A percentile compares a stretch with the other conserved stretches of the same genome.
phyloP scores from a whole-genome alignment of 116 monocot genomes.

The Zostera marina region DNA sequence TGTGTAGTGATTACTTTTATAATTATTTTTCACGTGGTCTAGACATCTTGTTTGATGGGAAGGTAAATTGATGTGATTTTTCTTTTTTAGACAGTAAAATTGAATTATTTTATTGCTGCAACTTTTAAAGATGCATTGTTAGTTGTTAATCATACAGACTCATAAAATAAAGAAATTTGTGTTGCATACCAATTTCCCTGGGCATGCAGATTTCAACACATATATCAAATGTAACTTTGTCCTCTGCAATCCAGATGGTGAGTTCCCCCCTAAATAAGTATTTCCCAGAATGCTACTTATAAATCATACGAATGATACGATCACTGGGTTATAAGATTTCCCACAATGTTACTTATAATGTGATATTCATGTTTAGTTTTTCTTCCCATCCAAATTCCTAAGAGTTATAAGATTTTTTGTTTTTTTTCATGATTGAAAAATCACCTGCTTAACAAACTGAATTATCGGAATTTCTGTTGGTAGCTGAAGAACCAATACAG shows the following conservation, averaged over 20 bases:
- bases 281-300: too few species aligned
- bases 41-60: constrained; percentile 91
- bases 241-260: constrained; percentile 56
- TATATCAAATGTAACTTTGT: constrained; percentile 90
- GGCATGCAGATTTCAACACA: constrained; percentile 89
- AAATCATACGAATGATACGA: too few species aligned
- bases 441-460: neutral
- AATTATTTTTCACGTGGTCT: constrained; percentile 91
- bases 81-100: neutral
- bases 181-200: constrained; percentile 83
- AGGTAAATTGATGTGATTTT: constrained; percentile 26
- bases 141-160: constrained; percentile 24
- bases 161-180: constrained; percentile 97
- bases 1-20: constrained; percentile 93
- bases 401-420: too few species aligned
- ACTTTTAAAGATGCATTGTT: neutral
- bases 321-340: too few species aligned
- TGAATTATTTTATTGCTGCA: neutral
- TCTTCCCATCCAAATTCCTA: too few species aligned
- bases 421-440: neutral
- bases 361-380: too few species aligned
- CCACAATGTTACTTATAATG: too few species aligned
- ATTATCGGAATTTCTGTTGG: constrained; percentile 17
- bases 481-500: constrained; percentile 35
- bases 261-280: constrained; percentile 6